phyloP scores from a whole-genome alignment of 2,329 filamentous ascomycete genomes.

The Colletotrichum sidae region DNA sequence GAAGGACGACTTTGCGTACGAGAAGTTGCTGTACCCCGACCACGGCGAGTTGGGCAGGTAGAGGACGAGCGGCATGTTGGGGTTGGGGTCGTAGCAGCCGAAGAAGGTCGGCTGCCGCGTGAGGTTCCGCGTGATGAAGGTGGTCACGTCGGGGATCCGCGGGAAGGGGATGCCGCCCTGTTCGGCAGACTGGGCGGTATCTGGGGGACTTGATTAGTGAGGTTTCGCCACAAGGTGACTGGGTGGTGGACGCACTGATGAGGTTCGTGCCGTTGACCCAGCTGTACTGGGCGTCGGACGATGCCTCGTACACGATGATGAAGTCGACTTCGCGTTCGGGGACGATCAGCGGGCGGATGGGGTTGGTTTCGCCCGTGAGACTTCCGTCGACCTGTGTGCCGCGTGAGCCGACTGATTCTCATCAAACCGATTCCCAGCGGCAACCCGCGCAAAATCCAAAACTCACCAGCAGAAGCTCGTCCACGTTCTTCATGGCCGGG shows the following conservation, averaged over 20 bases:
- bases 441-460: no score
- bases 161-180: conserved; percentile 44
- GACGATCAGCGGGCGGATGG: conserved; percentile 44
- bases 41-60: conserved; percentile 46
- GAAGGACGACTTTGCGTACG: conserved; percentile 41
- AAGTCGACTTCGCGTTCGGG: conserved; percentile 43
- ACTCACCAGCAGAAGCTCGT: conserved; percentile 43
- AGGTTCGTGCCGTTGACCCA: conserved; percentile 46
- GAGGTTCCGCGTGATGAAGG: conserved; percentile 42
- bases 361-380: conserved; percentile 45
- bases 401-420: neutral
- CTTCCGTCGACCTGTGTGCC: conserved; percentile 44
- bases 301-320: conserved; percentile 48
- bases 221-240: conserved; percentile 1
- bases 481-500: conserved; percentile 40
- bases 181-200: conserved; percentile 35
- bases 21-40: conserved; percentile 44
- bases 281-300: conserved; percentile 40
- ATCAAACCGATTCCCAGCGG: no score
- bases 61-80: conserved; percentile 41
- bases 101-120: conserved; percentile 45
- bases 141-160: conserved; percentile 42
- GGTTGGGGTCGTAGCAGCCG: conserved; percentile 41
- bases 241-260: conserved; percentile 37
- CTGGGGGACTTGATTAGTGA: conserved; percentile 28